phyloP scores from a whole-genome alignment of 2,329 filamentous ascomycete genomes.

The Microsporum ferrugineum region DNA sequence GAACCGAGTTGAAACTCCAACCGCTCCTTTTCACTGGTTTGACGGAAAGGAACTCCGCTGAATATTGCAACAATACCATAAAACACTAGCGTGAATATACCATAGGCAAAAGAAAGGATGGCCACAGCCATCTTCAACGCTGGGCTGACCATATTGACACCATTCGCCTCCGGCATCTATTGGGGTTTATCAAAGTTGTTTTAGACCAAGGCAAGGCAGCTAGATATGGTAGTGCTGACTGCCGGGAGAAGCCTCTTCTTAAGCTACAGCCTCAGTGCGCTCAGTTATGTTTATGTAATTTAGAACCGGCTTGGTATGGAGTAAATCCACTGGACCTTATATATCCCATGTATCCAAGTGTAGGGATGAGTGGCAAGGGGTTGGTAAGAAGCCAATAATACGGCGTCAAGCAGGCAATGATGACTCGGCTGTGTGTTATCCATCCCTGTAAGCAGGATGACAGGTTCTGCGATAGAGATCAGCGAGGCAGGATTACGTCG shows the following conservation, averaged over 20 bases:
- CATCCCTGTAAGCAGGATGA: not conserved
- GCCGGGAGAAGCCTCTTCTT: too few relatives aligned
- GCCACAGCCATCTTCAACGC: conserved; percentile 16
- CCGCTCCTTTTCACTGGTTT: conserved; percentile 29
- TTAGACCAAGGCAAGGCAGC: not conserved
- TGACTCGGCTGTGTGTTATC: not conserved
- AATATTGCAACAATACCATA: conserved; percentile 24
- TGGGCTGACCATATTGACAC: not conserved
- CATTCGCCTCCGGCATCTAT: not conserved
- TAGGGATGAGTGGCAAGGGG: not conserved
- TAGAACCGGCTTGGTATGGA: not conserved
- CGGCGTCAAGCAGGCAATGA: not conserved
- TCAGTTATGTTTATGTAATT: too few relatives aligned
- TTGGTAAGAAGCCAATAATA: not conserved
- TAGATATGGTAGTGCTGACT: not conserved
- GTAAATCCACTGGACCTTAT: not conserved
- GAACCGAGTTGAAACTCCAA: conserved; percentile 33
- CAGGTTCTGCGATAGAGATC: not conserved
- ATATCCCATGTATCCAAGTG: not conserved
- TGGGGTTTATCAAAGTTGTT: not conserved
- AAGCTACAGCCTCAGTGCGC: too few relatives aligned
- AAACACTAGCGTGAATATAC: conserved; percentile 25
- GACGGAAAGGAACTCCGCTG: conserved; percentile 29
- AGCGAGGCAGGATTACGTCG: not conserved
- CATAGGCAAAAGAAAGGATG: conserved; percentile 22